Base-by-base conservation (phyloP, 2,329 filamentous ascomycete species). In the Cytospora schulzeri region DNA sequence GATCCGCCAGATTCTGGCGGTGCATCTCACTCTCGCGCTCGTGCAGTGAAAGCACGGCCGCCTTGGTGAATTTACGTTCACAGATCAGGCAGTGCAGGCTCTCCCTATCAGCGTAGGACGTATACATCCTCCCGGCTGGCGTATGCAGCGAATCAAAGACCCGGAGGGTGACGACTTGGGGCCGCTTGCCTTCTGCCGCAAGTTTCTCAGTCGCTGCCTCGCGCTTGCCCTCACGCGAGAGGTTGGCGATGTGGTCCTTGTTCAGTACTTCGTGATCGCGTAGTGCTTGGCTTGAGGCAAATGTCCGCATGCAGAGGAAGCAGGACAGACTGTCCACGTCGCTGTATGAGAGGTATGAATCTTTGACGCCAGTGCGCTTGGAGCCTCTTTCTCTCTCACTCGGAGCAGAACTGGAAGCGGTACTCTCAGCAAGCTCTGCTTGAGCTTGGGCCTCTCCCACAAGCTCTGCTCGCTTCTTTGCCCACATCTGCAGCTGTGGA, bases 401-500 rank as follows among this genome's bases (percentile, higher is more conserved):
- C 17, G 54, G 48, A 19, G 53, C 41, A 9, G 60, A 48, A 26
- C 38, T 64, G 12, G 71, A 71, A 14, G 71, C 69, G 9, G 38
- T 31, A 15, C 69, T 69, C 14, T 72, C 70, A 2, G 63, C 70
- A 22, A 60, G 58, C 19, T 67, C 65, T 48, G 61, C 55, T 9
- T 54, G 57, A 9, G 60, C 60, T 35, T 60, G 56, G 6, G 66
- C 50, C 35, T 66, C 54, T n/a, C 66, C 66, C 14, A 60, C 66
- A 28, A 91, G 77, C 70, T 91, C 88, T 1, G 87, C 88, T 71
- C 90, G 87, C 57, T 88, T 86, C 70, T 90, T 86, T 57, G 86
- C 85, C 88, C 88, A 91, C 73, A 89, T 89, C 73, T 90, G 86
- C 54, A 91, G 79, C 74, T 91, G 87, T 1, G 87, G 85, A n/a